Conservation (phyloP, 371 early-diverging fungal species). For the Rhizopus arrhizus region DNA sequence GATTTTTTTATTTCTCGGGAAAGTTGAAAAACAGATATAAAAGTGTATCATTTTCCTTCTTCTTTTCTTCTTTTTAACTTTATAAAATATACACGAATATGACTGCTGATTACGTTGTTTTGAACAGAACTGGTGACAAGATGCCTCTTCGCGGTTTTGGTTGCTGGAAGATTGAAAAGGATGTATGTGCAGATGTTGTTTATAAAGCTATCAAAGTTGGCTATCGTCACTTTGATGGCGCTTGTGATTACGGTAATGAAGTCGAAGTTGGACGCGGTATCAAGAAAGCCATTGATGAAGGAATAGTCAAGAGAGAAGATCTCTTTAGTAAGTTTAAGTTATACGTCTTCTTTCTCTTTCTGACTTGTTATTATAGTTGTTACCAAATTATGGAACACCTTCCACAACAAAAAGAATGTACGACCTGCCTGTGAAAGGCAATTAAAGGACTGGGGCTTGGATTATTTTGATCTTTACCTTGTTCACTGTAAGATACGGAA, state of each 20-base stretch:
- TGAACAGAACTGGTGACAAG: slow-evolving; percentile 39
- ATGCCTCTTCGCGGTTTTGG: slow-evolving; percentile 47
- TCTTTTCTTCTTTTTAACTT: background rate
- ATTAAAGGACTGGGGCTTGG: slow-evolving; percentile 57
- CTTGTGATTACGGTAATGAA: slow-evolving; percentile 66
- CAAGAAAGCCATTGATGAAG: slow-evolving; percentile 46
- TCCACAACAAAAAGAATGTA: slow-evolving; percentile 51
- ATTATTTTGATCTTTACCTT: slow-evolving; percentile 75
- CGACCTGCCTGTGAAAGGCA: slow-evolving; percentile 50
- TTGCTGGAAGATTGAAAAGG: slow-evolving; percentile 39
- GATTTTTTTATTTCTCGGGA: background rate
- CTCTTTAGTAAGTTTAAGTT: slow-evolving; percentile 31
- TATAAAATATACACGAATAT: slow-evolving; percentile 11
- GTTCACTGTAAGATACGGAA: slow-evolving; percentile 42
- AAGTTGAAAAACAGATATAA: background rate
- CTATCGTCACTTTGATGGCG: slow-evolving; percentile 45
- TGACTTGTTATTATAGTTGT: slow-evolving; percentile 45
- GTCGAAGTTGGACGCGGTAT: slow-evolving; percentile 64
- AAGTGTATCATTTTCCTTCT: background rate
- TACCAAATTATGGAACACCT: slow-evolving; percentile 71
- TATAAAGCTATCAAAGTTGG: slow-evolving; percentile 50
- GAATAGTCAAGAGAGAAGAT: slow-evolving; percentile 63
- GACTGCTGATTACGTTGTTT: slow-evolving; percentile 29
- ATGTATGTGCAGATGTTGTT: slow-evolving; percentile 31
- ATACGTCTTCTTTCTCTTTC: background rate